These are phyloP conservation scores for Boletellus deceptivus DNA, from an alignment of 1,284 basidiomycete genomes.

Conservation along the genomic window DNA sequence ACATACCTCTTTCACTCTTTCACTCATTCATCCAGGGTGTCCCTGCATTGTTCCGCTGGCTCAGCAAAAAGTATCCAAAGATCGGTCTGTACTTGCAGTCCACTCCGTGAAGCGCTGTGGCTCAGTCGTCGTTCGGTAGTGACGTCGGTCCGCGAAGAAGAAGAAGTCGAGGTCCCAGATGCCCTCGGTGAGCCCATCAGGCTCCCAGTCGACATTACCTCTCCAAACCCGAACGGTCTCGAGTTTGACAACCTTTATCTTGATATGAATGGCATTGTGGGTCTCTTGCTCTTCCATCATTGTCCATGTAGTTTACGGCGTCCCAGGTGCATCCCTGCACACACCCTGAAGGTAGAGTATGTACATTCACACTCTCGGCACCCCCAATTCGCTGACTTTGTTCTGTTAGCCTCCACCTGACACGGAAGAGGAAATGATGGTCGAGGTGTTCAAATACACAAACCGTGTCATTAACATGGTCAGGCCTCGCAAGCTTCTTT, in stretches of 20 bases:
- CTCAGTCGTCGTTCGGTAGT: slow-evolving; percentile 44
- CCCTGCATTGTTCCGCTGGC: slow-evolving; percentile 91
- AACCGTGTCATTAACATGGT: slow-evolving; percentile 98
- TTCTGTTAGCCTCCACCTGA: slow-evolving; percentile 79
- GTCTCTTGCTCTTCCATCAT: slow-evolving; percentile 18
- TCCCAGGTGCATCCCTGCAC: slow-evolving; percentile 94
- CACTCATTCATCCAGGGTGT: slow-evolving; percentile 65
- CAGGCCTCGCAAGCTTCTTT: slow-evolving; percentile 89
- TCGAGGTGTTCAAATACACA: slow-evolving; percentile 96
- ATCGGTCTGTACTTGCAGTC: slow-evolving; percentile 57
- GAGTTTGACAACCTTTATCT: slow-evolving; percentile 98
- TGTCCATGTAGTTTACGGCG: background rate
- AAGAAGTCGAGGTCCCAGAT: slow-evolving; percentile 65
- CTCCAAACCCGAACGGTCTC: slow-evolving; percentile 91
- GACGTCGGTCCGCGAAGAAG: slow-evolving; percentile 79
- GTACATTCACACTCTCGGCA: slow-evolving; percentile 15
- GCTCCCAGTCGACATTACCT: slow-evolving; percentile 81
- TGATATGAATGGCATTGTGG: slow-evolving; percentile 88
- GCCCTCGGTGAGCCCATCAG: slow-evolving; percentile 67
- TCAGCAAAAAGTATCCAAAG: slow-evolving; percentile 96
- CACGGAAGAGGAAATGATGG: slow-evolving; percentile 99
- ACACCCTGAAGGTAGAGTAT: slow-evolving; percentile 91
- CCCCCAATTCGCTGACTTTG: slow-evolving; percentile 12
- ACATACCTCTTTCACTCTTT: background rate
- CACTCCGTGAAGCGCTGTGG: background rate